Base-by-base conservation (phyloP, 73 alveolate genomes). In the Durusdinium trenchii region DNA sequence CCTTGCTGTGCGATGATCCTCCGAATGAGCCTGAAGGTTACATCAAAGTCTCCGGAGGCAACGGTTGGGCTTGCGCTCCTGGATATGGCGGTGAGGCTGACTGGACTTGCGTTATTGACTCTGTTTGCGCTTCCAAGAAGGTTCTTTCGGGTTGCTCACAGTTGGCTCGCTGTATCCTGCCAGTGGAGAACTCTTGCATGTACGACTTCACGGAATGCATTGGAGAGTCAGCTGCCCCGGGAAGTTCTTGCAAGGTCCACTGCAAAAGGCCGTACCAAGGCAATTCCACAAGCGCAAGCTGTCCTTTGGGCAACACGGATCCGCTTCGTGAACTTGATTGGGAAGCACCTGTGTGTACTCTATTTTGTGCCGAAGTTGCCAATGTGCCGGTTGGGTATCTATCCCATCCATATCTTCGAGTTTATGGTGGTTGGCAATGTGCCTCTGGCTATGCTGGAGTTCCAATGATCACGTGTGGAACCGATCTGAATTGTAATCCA, bases 31-130 rank as follows among this genome's bases (percentile, higher is more conserved):
- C 98, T 5, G 90, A 91, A 43, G 98, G 98, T 4, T 91, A 91
- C 82, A 60, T 91, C 60, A 91, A 91, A 23, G 98, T 50, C 12
- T 6, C 42, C 46, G 7, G 61, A 36, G 98, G 90, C 36, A 69
- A 69, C 46, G 96, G 96, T 10, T 91, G 98, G 98, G 98, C 98
- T 45, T 91, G 98, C 43, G 98, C 98, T 35, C 98, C 98, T 45
- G 98, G 98, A 36, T 91, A 91, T 91, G 98, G 98, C 20, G 98
- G 98, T 35, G 43, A 14, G 7, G 98, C 98, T 28, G 26, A 54
- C 23, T 91, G 98, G 98, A 89, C 67, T 10, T 91, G 98, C 20
- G 98, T 91, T 78, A 91, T 91, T 23, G 98, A 91, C 61, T 91
- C 98, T 45, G 98, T 91, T 36, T 91, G 98, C 42, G 98, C 87